Base-by-base conservation (phyloP, 2,329 filamentous ascomycete genomes). In the Apiospora rasikravindrae region DNA sequence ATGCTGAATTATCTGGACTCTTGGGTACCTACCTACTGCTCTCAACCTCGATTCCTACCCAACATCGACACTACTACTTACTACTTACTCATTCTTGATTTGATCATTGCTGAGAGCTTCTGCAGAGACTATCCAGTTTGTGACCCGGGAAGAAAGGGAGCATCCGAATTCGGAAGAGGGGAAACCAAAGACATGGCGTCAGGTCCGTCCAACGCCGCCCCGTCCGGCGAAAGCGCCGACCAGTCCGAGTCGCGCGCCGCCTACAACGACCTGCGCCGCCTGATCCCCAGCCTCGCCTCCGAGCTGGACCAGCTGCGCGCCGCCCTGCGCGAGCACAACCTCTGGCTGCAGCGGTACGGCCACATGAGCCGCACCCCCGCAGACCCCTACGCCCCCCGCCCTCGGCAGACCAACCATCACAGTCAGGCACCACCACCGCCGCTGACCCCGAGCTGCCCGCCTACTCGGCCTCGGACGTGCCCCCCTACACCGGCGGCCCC, bases 241-340 rank as follows among this genome's bases (percentile, higher is more conserved):
- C 67, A 45, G 67, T 72, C 71, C 6, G 73, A 74, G 37, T 69
- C 73, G 1, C 74, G 74, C 57, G 72, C 77, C 11, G 76, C 78
- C 11, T 79, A 79, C 73, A 72, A 77, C 71, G 78, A 79, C 71
- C 74, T 80, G 53, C 74, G 73, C 40, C 75, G 76, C 10, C 73
- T 80, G 67, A 79, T 77, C 47, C 77, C 78, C 8, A 73, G 73
- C 19, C 75, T 80, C 24, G 77, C 78, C 4, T 71, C 75, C 51
- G 78, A 80, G 73, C 73, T 80, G 33, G 78, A 80, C 70, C 75
- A 77, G 22, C 75, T 80, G 64, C 74, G 78, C 29, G 77, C 77
- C 13, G 77, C 78, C 1, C 72, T 80, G 42, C 76, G 78, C n/a
- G 78, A 80, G 66, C 78, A 80, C 75, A 78, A 78, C 61, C 75